Evolutionary conservation across 2,329 filamentous ascomycete species (phyloP).

Genomic region (Aspergillus luchuensis): DNA sequence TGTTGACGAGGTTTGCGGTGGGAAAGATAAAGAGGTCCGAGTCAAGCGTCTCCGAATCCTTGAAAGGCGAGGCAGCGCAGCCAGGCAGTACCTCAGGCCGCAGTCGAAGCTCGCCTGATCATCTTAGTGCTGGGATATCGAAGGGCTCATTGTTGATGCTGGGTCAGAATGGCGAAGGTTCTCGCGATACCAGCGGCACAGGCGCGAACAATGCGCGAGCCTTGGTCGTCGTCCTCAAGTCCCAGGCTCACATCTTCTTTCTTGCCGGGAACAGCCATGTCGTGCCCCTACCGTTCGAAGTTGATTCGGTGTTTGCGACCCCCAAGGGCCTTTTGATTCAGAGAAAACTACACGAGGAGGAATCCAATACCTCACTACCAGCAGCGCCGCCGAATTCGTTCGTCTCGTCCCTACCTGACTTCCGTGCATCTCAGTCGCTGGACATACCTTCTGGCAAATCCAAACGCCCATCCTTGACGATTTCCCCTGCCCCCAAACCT

Average conservation of each 20-base stretch:
- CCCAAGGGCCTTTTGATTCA: slow-evolving; percentile 84
- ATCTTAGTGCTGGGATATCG: slow-evolving; percentile 26
- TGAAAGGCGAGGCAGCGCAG: slow-evolving; percentile 9
- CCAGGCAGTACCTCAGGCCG: slow-evolving; percentile 10
- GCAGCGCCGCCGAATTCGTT: slow-evolving; percentile 80
- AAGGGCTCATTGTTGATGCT: slow-evolving; percentile 14
- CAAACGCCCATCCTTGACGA: slow-evolving; percentile 51
- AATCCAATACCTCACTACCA: slow-evolving; percentile 35
- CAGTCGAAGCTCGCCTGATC: slow-evolving; percentile 16
- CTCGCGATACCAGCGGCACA: slow-evolving; percentile 17
- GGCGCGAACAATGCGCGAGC: slow-evolving; percentile 54
- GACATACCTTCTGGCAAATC: slow-evolving; percentile 35
- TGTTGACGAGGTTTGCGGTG: slow-evolving; percentile 78
- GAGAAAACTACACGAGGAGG: slow-evolving; percentile 62
- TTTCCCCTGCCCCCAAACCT: slow-evolving; percentile 57
- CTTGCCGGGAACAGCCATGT: slow-evolving; percentile 84
- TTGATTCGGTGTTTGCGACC: slow-evolving; percentile 81
- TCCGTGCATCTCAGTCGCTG: slow-evolving; percentile 38
- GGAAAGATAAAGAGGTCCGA: slow-evolving; percentile 28
- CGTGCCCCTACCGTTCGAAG: slow-evolving; percentile 91
- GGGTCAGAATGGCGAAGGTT: background rate
- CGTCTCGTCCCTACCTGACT: slow-evolving; percentile 64
- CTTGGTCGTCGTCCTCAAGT: slow-evolving; percentile 86
- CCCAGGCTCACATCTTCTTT: slow-evolving; percentile 91
- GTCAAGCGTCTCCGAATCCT: slow-evolving; percentile 7